These are phyloP conservation scores for Hypoxylon trugodes DNA, from an alignment of 495 filamentous ascomycete species.

Conservation along the genomic window DNA sequence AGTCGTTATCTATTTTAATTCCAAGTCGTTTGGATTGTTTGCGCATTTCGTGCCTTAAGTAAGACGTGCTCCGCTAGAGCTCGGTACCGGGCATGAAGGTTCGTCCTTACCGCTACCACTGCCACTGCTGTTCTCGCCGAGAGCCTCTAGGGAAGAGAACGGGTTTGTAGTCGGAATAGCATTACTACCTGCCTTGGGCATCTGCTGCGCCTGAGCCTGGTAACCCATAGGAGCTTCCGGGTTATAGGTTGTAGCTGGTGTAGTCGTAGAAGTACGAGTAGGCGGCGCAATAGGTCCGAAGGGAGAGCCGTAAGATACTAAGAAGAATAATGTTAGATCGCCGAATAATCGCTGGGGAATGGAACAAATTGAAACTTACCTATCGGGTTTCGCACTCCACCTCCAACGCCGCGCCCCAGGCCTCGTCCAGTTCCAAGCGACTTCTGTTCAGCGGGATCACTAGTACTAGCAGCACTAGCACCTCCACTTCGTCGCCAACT, in stretches of 20 bases:
- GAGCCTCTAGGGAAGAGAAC: constrained; percentile 27
- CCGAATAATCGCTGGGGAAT: neutral
- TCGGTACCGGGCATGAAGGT: neutral
- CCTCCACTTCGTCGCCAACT: constrained; percentile 28
- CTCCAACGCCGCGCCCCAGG: neutral
- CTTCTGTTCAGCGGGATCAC: constrained; percentile 20
- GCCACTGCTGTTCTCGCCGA: neutral
- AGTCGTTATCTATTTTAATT: neutral
- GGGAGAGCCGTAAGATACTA: constrained; percentile 29
- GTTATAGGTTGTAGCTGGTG: neutral
- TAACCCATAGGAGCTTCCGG: neutral
- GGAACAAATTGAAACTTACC: neutral
- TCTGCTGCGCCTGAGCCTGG: neutral
- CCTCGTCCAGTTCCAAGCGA: constrained; percentile 2
- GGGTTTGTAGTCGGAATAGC: constrained; percentile 11
- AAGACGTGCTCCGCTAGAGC: constrained; percentile 22
- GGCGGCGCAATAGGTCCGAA: constrained; percentile 40
- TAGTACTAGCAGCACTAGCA: no score
- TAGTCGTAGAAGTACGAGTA: constrained; percentile 1
- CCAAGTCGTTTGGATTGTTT: no score
- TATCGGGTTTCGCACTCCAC: constrained; percentile 1
- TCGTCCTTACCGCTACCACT: constrained; percentile 1
- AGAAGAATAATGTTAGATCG: constrained; percentile 4
- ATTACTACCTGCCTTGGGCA: neutral
- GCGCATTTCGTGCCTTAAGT: neutral